A percentile compares a stretch with the other conserved stretches of the same genome.
Evolutionary conservation across 768 basidiomycete species (phyloP).

Genomic region (Tulasnella sp.): DNA sequence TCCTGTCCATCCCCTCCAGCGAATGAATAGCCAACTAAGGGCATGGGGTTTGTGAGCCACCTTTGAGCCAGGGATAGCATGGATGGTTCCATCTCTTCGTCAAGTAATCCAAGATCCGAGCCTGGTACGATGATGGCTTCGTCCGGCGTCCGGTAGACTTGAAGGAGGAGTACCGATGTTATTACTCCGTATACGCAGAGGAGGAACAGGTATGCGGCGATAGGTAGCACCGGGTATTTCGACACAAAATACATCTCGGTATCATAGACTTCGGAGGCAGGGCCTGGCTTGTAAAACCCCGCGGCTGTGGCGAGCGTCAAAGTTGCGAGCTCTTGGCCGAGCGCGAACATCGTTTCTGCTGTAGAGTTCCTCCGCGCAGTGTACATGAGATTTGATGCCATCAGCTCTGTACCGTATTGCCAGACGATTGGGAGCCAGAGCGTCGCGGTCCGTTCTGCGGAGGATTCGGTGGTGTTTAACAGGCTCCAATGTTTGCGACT

Average conservation of each 20-base stretch:
- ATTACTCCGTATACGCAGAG: too few species aligned
- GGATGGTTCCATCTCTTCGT: neutral
- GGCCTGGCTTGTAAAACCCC: neutral
- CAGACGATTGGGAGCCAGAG: neutral
- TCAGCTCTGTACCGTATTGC: neutral
- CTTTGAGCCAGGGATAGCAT: neutral
- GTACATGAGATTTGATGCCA: neutral
- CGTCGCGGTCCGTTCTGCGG: neutral
- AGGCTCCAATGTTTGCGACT: neutral
- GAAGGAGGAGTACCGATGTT: too few species aligned
- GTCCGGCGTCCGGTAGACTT: too few species aligned
- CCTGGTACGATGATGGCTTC: too few species aligned
- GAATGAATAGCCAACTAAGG: too few species aligned
- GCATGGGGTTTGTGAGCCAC: neutral
- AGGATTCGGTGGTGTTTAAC: neutral
- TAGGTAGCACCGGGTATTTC: too few species aligned
- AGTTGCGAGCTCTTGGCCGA: neutral
- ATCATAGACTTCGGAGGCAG: neutral
- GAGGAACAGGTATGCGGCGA: too few species aligned
- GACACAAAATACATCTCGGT: neutral
- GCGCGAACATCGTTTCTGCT: neutral
- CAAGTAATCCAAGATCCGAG: neutral
- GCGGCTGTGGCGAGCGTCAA: neutral
- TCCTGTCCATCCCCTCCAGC: neutral
- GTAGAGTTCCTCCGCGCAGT: neutral